A percentile compares a stretch with the other conserved stretches of the same genome.
These are phyloP conservation scores for Phellinidium pouzarii DNA, from an alignment of 1,284 basidiomycete genomes.

Conservation along the genomic window DNA sequence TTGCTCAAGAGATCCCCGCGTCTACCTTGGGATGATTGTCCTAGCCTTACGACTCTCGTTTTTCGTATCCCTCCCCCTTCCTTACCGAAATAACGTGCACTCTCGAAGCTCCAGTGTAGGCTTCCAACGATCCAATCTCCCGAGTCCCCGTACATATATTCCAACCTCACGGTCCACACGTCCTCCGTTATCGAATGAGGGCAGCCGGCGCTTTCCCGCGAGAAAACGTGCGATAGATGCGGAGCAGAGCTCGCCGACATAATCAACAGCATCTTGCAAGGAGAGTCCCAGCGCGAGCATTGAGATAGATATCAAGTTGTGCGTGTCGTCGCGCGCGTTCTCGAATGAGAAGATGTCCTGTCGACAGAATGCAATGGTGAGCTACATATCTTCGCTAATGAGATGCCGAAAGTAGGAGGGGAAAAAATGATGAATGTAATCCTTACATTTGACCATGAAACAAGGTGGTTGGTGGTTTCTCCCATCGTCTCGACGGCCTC, in stretches of 20 bases:
- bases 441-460: too few relatives aligned
- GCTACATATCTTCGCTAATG: neutral
- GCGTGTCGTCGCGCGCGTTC: conserved; percentile 36
- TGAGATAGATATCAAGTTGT: conserved; percentile 37
- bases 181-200: conserved; percentile 32
- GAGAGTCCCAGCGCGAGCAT: conserved; percentile 25
- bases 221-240: conserved; percentile 33
- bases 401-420: neutral
- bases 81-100: conserved; percentile 16
- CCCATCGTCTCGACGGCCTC: too few relatives aligned
- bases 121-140: conserved; percentile 36
- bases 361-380: too few relatives aligned
- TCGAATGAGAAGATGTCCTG: conserved; percentile 42
- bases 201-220: conserved; percentile 27
- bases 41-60: conserved; percentile 16
- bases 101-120: conserved; percentile 37
- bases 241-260: conserved; percentile 34
- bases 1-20: too few relatives aligned
- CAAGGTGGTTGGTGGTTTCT: too few relatives aligned
- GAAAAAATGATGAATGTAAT: too few relatives aligned
- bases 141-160: conserved; percentile 32
- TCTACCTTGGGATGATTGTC: too few relatives aligned
- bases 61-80: conserved; percentile 16
- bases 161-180: conserved; percentile 30
- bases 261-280: conserved; percentile 36